A percentile compares a stretch with the other conserved stretches of the same genome.
phyloP scores from a whole-genome alignment of 345 rosid species.

The Turnera subulata region DNA sequence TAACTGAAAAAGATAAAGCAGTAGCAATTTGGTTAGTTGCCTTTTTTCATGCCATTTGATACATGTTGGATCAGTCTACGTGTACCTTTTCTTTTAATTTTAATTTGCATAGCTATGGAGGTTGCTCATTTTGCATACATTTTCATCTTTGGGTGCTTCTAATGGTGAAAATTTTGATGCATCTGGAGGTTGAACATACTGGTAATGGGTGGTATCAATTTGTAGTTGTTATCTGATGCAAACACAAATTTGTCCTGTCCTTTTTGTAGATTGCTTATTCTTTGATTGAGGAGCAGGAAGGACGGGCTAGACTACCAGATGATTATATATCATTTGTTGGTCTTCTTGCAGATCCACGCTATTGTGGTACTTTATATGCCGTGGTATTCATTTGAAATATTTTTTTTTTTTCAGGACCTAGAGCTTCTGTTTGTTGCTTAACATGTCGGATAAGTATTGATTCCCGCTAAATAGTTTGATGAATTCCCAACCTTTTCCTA shows the following conservation, averaged over 20 bases:
- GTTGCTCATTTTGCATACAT: background rate
- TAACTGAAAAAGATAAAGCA: too few species aligned
- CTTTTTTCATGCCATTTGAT: too few species aligned
- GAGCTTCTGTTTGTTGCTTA: slow-evolving; percentile 14
- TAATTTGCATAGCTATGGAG: too few species aligned
- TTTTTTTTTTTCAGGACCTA: slow-evolving; percentile 18
- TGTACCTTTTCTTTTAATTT: too few species aligned
- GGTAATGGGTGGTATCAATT: background rate
- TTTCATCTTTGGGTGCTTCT: background rate
- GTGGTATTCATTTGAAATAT: slow-evolving; percentile 31
- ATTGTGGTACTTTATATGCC: slow-evolving; percentile 69
- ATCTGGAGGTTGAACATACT: background rate
- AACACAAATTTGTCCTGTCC: background rate
- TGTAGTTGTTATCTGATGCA: background rate
- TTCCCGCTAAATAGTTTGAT: too few species aligned
- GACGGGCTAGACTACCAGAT: slow-evolving; percentile 50
- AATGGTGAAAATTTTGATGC: background rate
- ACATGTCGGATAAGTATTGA: background rate
- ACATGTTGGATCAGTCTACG: too few species aligned
- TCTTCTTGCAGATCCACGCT: slow-evolving; percentile 94
- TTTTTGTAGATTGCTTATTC: slow-evolving; percentile 72
- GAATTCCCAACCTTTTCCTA: slow-evolving; percentile 1
- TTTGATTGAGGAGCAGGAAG: slow-evolving; percentile 91
- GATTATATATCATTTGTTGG: slow-evolving; percentile 91
- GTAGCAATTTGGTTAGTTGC: too few species aligned